phyloP scores from a whole-genome alignment of 2,329 filamentous ascomycete species.

The Botrytis cinerea region DNA sequence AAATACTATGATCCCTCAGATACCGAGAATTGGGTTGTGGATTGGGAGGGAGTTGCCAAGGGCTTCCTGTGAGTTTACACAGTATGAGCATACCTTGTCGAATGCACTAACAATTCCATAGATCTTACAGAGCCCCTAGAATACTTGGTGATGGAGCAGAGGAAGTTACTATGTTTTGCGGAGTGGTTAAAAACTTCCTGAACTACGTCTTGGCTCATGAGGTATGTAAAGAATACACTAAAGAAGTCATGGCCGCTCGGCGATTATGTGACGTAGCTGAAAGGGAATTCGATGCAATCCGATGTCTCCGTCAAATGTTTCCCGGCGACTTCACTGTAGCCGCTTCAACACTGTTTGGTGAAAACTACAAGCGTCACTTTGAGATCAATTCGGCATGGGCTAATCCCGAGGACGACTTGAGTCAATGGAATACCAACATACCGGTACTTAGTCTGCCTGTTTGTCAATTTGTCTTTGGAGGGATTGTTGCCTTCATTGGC shows the following conservation, averaged over 20 bases:
- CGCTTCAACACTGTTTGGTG: conserved; percentile 67
- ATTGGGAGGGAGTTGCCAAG: conserved; percentile 76
- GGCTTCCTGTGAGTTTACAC: conserved; percentile 68
- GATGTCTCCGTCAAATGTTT: conserved; percentile 53
- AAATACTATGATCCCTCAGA: conserved; percentile 55
- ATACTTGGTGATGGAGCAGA: conserved; percentile 57
- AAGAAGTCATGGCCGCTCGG: conserved; percentile 67
- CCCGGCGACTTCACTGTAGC: conserved; percentile 83
- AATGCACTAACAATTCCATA: conserved; percentile 37
- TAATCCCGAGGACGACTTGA: conserved; percentile 36
- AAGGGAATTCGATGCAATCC: conserved; percentile 64
- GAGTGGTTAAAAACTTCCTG: conserved; percentile 80
- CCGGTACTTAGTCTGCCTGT: conserved; percentile 42
- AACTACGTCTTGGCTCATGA: conserved; percentile 83
- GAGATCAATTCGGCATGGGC: conserved; percentile 27
- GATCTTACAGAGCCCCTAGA: conserved; percentile 58
- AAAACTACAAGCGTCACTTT: conserved; percentile 39
- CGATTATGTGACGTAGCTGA: conserved; percentile 66
- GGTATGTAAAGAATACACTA: conserved; percentile 78
- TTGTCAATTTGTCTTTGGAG: conserved; percentile 48
- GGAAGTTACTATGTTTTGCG: conserved; percentile 60
- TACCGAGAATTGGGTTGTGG: conserved; percentile 68
- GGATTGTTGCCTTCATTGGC: conserved; percentile 47
- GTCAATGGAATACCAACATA: conserved; percentile 18
- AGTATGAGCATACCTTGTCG: background rate